phyloP scores from a whole-genome alignment of 345 rosid genomes.

The Lumnitzera littorea region DNA sequence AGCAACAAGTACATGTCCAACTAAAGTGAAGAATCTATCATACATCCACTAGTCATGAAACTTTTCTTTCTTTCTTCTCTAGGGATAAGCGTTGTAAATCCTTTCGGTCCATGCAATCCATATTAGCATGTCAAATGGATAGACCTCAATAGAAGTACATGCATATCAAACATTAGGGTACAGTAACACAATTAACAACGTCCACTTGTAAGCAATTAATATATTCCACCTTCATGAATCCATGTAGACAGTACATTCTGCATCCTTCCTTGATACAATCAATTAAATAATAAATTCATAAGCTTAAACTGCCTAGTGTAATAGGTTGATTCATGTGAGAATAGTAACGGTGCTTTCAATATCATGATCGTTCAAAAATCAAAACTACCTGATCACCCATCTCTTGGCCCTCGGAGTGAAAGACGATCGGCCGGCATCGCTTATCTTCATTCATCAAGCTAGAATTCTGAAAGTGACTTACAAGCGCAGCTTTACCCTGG shows the following conservation, averaged over 20 bases:
- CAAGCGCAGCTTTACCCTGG: conserved; percentile 91
- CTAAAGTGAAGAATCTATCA: too few species aligned
- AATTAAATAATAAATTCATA: neutral
- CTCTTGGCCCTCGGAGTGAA: conserved; percentile 59
- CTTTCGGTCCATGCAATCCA: too few species aligned
- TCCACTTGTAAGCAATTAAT: too few species aligned
- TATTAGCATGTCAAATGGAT: neutral
- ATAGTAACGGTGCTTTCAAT: neutral
- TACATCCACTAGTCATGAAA: too few species aligned
- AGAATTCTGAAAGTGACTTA: conserved; percentile 81
- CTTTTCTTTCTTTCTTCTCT: too few species aligned
- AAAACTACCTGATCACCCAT: conserved; percentile 49
- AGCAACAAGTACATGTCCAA: too few species aligned
- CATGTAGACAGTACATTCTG: too few species aligned
- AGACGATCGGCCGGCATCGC: conserved; percentile 68
- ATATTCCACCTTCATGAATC: too few species aligned
- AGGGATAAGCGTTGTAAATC: too few species aligned
- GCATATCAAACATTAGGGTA: too few species aligned
- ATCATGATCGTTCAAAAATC: neutral
- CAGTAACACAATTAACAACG: too few species aligned
- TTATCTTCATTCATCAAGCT: conserved; percentile 81
- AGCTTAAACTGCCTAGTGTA: neutral
- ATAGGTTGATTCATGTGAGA: neutral
- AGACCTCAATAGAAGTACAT: neutral
- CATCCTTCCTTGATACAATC: too few species aligned